Evolutionary conservation across 2,329 filamentous ascomycete genomes (phyloP).

Genomic region (Colletotrichum lentis): DNA sequence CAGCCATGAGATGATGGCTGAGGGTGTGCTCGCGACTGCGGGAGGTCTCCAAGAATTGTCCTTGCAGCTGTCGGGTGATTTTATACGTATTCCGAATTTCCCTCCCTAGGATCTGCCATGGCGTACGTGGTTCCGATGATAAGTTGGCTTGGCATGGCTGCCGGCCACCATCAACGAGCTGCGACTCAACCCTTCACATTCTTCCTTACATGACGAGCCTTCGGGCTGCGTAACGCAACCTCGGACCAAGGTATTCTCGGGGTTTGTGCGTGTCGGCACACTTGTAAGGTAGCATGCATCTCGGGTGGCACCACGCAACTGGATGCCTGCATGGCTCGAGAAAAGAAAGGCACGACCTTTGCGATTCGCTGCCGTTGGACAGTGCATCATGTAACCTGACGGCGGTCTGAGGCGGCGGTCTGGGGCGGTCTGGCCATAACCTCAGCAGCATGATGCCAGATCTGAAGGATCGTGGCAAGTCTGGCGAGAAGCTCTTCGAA

Average conservation of each 20-base stretch:
- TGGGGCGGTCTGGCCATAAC: slow-evolving; percentile 13
- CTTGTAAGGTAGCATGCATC: slow-evolving; percentile 3
- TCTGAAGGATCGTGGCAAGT: not conserved
- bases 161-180: slow-evolving; percentile 9
- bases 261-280: slow-evolving; percentile 8
- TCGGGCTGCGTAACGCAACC: not conserved
- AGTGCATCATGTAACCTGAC: slow-evolving; percentile 4
- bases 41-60: not conserved
- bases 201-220: slow-evolving; percentile 3
- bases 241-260: not conserved
- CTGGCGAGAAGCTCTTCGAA: not conserved
- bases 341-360: slow-evolving; percentile 13
- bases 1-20: slow-evolving; percentile 23
- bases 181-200: slow-evolving; percentile 11
- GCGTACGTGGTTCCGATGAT: slow-evolving; percentile 2
- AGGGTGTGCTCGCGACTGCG: not conserved
- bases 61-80: not conserved
- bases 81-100: no score
- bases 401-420: not conserved
- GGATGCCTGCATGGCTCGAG: slow-evolving; percentile 1
- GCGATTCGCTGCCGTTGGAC: not conserved
- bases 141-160: not conserved
- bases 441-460: slow-evolving; percentile 7
- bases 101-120: slow-evolving; percentile 10
- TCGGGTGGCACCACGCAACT: slow-evolving; percentile 8